A percentile compares a stretch with the other conserved stretches of the same genome.
Conservation (phyloP, 2,329 filamentous ascomycete genomes). For the Alternaria infectoria region DNA sequence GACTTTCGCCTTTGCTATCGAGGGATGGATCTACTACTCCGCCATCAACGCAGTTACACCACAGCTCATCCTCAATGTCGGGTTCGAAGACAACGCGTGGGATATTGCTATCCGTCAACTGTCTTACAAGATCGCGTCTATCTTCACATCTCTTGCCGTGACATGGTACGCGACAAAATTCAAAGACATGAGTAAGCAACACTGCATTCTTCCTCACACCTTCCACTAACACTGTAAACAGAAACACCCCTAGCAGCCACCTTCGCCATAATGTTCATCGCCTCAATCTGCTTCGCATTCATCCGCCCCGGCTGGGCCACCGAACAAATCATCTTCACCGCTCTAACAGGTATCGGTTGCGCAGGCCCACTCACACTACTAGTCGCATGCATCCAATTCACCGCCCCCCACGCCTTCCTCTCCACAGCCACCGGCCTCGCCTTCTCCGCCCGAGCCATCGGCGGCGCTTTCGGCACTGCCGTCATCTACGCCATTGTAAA, state of each 20-base stretch:
- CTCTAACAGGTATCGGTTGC: slow-evolving; percentile 35
- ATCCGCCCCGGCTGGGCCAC: slow-evolving; percentile 34
- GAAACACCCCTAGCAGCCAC: slow-evolving; percentile 35
- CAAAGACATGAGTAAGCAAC: slow-evolving; percentile 36
- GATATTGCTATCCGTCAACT: slow-evolving; percentile 39
- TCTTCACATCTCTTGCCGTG: slow-evolving; percentile 28
- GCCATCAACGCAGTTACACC: slow-evolving; percentile 44
- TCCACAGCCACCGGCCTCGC: slow-evolving; percentile 42
- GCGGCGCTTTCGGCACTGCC: slow-evolving; percentile 41
- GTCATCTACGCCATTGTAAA: slow-evolving; percentile 41
- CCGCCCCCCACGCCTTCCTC: slow-evolving; percentile 37
- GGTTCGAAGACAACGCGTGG: slow-evolving; percentile 40
- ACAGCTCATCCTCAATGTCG: slow-evolving; percentile 40
- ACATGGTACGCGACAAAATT: slow-evolving; percentile 37
- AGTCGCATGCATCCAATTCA: slow-evolving; percentile 42
- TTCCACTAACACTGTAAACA: slow-evolving; percentile 1
- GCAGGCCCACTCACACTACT: slow-evolving; percentile 41
- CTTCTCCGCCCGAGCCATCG: slow-evolving; percentile 42
- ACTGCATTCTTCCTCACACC: neutral
- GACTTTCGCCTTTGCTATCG: slow-evolving; percentile 63
- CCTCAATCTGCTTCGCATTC: slow-evolving; percentile 33
- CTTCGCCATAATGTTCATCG: slow-evolving; percentile 37
- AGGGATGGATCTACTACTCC: slow-evolving; percentile 63
- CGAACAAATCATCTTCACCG: slow-evolving; percentile 35
- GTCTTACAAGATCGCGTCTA: slow-evolving; percentile 33